These are phyloP conservation scores for Clitoria ternatea DNA, from an alignment of 306 rosid genomes.

Conservation along the genomic window DNA sequence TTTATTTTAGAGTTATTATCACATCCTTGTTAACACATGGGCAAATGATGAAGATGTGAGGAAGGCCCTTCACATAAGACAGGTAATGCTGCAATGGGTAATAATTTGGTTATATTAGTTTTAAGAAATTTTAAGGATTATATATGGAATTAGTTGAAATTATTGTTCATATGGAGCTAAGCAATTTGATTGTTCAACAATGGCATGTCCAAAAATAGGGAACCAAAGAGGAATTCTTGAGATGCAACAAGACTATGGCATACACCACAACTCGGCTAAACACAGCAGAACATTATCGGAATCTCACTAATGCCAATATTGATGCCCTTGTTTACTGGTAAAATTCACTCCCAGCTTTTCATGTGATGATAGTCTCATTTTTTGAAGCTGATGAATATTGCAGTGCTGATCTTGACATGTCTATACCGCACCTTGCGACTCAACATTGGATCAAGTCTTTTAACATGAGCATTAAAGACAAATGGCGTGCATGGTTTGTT, in stretches of 20 bases:
- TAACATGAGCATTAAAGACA: slow-evolving; percentile 30
- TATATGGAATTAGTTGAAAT: neutral
- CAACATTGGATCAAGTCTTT: slow-evolving; percentile 44
- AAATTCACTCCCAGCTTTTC: neutral
- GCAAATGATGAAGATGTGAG: slow-evolving; percentile 40
- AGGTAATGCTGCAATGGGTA: slow-evolving; percentile 27
- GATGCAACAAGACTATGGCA: slow-evolving; percentile 37
- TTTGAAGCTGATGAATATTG: neutral
- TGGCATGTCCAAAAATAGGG: slow-evolving; percentile 19
- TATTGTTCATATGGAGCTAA: neutral
- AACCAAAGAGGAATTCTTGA: slow-evolving; percentile 25
- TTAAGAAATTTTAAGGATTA: neutral
- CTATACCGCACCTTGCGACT: slow-evolving; percentile 32
- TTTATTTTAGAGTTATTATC: slow-evolving; percentile 27
- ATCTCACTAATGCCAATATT: slow-evolving; percentile 26
- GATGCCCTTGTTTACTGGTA: slow-evolving; percentile 37
- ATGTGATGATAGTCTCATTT: neutral
- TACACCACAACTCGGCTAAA: neutral
- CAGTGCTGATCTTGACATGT: slow-evolving; percentile 49
- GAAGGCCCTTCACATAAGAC: slow-evolving; percentile 30
- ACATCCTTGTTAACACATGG: slow-evolving; percentile 29
- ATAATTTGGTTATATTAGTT: neutral
- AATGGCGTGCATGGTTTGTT: slow-evolving; percentile 55
- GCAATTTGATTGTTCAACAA: neutral
- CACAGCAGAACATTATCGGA: slow-evolving; percentile 13